These are phyloP conservation scores for Nothophytophthora sp. DNA, from an alignment of 352 stramenopile species.

Conservation along the genomic window DNA sequence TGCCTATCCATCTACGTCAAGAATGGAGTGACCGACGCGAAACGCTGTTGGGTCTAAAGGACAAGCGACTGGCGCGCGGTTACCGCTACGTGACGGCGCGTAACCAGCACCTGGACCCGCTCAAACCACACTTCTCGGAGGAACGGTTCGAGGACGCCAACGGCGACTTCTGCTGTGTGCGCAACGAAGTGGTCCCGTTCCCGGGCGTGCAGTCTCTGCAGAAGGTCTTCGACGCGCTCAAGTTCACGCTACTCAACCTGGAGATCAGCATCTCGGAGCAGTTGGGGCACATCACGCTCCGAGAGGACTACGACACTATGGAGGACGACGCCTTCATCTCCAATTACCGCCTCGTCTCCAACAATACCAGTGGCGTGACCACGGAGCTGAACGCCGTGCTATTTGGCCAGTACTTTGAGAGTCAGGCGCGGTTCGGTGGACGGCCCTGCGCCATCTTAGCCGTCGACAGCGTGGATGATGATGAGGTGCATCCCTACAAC, in stretches of 20 bases:
- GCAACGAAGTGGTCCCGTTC: constrained; percentile 33
- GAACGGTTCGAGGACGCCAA: constrained; percentile 18
- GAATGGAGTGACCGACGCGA: constrained; percentile 17
- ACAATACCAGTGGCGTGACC: constrained; percentile 4
- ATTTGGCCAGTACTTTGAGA: constrained; percentile 14
- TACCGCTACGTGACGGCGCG: constrained; percentile 23
- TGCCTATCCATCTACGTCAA: constrained; percentile 9
- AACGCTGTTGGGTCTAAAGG: constrained; percentile 20
- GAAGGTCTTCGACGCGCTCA: constrained; percentile 33
- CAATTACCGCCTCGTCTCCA: no score
- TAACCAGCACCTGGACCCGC: constrained; percentile 12
- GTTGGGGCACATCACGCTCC: constrained; percentile 25
- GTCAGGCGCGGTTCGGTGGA: background rate
- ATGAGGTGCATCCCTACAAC: constrained; percentile 36
- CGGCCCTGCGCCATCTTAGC: constrained; percentile 12
- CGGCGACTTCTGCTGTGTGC: constrained; percentile 22
- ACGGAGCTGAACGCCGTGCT: constrained; percentile 18
- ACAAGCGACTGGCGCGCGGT: constrained; percentile 13
- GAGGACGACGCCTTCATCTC: no score
- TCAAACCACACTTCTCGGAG: constrained; percentile 25
- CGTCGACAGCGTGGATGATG: constrained; percentile 27
- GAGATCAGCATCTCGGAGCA: constrained; percentile 38
- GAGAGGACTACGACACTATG: constrained; percentile 22
- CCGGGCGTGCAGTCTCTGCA: constrained; percentile 14
- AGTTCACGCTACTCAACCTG: constrained; percentile 27